Conservation (phyloP, 2,329 filamentous ascomycete species). For the Cordyceps cateniannulata region DNA sequence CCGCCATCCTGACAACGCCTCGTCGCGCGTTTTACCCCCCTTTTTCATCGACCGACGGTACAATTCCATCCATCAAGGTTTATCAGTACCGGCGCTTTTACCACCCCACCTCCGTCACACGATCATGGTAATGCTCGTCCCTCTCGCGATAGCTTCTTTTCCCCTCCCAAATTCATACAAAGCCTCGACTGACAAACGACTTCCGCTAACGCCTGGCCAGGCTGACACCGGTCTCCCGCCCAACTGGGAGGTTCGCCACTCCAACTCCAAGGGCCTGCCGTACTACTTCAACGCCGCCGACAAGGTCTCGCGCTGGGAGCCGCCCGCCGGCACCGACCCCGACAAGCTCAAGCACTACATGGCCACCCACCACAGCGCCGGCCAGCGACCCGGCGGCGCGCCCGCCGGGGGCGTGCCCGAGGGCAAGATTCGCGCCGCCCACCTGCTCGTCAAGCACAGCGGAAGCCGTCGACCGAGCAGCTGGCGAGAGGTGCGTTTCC, state of each 20-base stretch:
- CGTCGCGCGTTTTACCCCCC: background rate
- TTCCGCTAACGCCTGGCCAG: slow-evolving; percentile 29
- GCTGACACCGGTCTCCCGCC: slow-evolving; percentile 73
- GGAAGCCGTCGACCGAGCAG: slow-evolving; percentile 84
- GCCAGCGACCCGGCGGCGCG: slow-evolving; percentile 34
- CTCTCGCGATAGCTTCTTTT: background rate
- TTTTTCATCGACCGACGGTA: too few relatives aligned
- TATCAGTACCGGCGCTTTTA: too few relatives aligned
- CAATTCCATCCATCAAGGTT: too few relatives aligned
- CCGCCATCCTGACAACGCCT: too few relatives aligned
- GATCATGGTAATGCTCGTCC: background rate
- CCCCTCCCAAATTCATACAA: background rate
- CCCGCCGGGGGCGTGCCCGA: slow-evolving; percentile 37
- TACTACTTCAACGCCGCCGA: slow-evolving; percentile 94
- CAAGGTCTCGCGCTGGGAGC: slow-evolving; percentile 92
- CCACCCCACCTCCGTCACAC: background rate
- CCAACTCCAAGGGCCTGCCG: slow-evolving; percentile 95
- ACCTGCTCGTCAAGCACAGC: slow-evolving; percentile 89
- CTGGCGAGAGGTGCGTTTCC: slow-evolving; percentile 66
- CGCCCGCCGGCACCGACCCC: slow-evolving; percentile 78
- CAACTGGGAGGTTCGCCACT: slow-evolving; percentile 94
- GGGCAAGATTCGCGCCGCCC: slow-evolving; percentile 88
- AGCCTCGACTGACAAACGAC: background rate
- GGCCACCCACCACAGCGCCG: slow-evolving; percentile 72
- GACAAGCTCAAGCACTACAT: slow-evolving; percentile 93